phyloP scores from a whole-genome alignment of 495 filamentous ascomycete genomes.

The Niebla homalea region DNA sequence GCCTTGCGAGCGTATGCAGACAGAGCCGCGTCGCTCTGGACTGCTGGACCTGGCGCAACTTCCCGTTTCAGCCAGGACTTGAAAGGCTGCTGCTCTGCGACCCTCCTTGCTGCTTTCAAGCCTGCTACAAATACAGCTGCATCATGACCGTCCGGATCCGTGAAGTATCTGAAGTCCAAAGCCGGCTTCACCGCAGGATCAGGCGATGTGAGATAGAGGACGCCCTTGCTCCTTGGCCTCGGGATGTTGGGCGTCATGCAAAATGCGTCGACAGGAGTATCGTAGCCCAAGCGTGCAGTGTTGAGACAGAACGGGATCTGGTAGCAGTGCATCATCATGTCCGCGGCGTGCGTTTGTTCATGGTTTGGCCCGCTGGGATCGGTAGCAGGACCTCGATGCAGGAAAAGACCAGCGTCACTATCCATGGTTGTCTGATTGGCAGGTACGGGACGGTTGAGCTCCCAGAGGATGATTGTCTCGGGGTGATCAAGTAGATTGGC shows the following conservation, averaged over 20 bases:
- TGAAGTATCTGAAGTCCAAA: slow-evolving; percentile 81
- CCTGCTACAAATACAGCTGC: slow-evolving; percentile 71
- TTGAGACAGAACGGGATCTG: slow-evolving; percentile 73
- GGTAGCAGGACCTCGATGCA: slow-evolving; percentile 53
- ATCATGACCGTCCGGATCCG: slow-evolving; percentile 71
- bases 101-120: slow-evolving; percentile 54
- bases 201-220: slow-evolving; percentile 54
- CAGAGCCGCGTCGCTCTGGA: slow-evolving; percentile 57
- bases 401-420: slow-evolving; percentile 71
- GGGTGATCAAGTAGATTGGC: slow-evolving; percentile 70
- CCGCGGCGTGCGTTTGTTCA: slow-evolving; percentile 51
- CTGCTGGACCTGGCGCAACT: slow-evolving; percentile 57
- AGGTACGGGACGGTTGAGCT: slow-evolving; percentile 63
- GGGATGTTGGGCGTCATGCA: slow-evolving; percentile 91
- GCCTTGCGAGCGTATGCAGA: slow-evolving; percentile 60
- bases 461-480: slow-evolving; percentile 72
- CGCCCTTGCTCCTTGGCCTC: slow-evolving; percentile 59
- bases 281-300: slow-evolving; percentile 60
- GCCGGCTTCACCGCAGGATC: slow-evolving; percentile 65
- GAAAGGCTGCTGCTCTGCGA: slow-evolving; percentile 60
- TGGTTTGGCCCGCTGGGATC: slow-evolving; percentile 41
- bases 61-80: slow-evolving; percentile 67
- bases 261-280: slow-evolving; percentile 61
- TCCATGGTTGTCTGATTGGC: slow-evolving; percentile 73
- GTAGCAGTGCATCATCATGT: slow-evolving; percentile 89